Conservation (phyloP, 1,284 basidiomycete genomes). For the Moniliella sp. region DNA sequence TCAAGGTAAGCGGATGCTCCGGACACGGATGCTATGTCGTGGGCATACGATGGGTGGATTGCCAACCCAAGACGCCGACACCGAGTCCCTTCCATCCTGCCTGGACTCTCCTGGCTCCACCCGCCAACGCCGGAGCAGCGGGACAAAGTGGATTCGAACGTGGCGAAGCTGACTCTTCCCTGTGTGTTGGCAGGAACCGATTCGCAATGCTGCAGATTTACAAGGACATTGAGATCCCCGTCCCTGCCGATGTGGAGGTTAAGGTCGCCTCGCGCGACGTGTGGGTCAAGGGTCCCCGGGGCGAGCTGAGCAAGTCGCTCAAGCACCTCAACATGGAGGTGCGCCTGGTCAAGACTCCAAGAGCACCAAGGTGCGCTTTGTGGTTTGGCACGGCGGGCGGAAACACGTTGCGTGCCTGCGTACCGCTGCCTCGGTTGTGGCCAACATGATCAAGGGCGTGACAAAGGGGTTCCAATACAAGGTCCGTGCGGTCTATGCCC, state of each 20-base stretch:
- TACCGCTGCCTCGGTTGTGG: constrained; percentile 79
- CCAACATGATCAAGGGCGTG: constrained; percentile 87
- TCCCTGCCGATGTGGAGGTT: constrained; percentile 23
- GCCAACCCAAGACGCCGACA: too few relatives aligned
- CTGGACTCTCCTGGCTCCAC: too few relatives aligned
- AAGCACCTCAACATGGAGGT: constrained; percentile 33
- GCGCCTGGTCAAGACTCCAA: constrained; percentile 36
- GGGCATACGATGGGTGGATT: too few relatives aligned
- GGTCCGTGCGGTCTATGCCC: constrained; percentile 68
- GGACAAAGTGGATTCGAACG: too few relatives aligned
- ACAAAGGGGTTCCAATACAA: constrained; percentile 50
- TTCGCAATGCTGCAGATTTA: constrained; percentile 32
- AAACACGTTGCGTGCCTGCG: constrained; percentile 96
- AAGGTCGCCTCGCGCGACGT: constrained; percentile 23
- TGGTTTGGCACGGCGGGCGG: constrained; percentile 90
- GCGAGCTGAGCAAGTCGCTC: constrained; percentile 30
- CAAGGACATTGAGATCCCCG: constrained; percentile 32
- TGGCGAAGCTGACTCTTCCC: too few relatives aligned
- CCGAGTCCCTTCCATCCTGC: too few relatives aligned
- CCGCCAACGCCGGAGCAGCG: too few relatives aligned
- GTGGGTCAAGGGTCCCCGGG: constrained; percentile 32
- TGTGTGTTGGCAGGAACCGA: too few relatives aligned
- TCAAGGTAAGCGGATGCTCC: too few relatives aligned
- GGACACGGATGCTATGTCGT: too few relatives aligned
- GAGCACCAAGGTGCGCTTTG: constrained; percentile 59